A percentile compares a stretch with the other conserved stretches of the same genome.
Evolutionary conservation across 148 eudicot species (phyloP).

Genomic region (Fagopyrum tataricum): DNA sequence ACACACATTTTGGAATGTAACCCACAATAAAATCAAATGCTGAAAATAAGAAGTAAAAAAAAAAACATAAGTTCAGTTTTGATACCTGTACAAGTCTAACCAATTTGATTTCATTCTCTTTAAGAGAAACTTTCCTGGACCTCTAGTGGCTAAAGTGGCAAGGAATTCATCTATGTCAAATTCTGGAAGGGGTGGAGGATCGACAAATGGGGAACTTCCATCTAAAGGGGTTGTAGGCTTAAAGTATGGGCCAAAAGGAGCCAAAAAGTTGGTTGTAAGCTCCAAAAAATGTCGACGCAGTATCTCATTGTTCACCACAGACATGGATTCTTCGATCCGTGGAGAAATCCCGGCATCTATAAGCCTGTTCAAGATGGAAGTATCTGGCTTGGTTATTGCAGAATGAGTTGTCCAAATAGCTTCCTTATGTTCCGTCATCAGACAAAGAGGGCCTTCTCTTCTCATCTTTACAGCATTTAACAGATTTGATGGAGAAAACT

Average conservation of each 20-base stretch:
- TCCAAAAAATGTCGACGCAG: conserved; percentile 92
- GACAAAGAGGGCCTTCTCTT: conserved; percentile 94
- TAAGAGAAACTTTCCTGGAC: conserved; percentile 89
- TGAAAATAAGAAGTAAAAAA: background rate
- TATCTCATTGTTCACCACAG: conserved; percentile 96
- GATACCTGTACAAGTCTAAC: conserved; percentile 88
- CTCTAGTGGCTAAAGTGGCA: conserved; percentile 67
- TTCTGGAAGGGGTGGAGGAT: conserved; percentile 74
- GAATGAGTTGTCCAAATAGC: conserved; percentile 80
- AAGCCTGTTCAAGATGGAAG: conserved; percentile 89
- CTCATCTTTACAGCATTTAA: conserved; percentile 77
- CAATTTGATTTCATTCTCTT: conserved; percentile 93
- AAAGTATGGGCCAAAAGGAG: conserved; percentile 93
- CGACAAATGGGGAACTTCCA: conserved; percentile 79
- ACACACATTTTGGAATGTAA: background rate
- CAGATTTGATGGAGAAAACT: conserved; percentile 72
- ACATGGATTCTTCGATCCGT: conserved; percentile 95
- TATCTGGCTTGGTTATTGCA: conserved; percentile 83
- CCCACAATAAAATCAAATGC: background rate
- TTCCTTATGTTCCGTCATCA: conserved; percentile 96
- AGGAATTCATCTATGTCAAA: conserved; percentile 75
- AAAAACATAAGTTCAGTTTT: background rate
- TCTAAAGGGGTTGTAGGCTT: conserved; percentile 83
- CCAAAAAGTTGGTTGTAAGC: conserved; percentile 87
- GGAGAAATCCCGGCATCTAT: conserved; percentile 90